These are phyloP conservation scores for Sideroxylon spinosum DNA, from an alignment of 179 eudicot genomes.

Conservation along the genomic window DNA sequence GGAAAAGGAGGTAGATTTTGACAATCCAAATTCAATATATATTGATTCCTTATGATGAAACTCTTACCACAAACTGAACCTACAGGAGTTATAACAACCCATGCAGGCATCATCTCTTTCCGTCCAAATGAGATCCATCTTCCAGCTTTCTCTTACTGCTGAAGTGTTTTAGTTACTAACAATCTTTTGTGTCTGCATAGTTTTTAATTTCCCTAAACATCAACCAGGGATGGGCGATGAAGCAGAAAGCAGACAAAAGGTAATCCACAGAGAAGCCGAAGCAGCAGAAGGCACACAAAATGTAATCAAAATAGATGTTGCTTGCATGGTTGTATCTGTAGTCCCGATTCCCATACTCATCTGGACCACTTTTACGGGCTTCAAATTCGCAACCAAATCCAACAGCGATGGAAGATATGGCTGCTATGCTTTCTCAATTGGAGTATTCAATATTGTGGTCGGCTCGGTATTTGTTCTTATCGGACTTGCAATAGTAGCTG, in stretches of 20 bases:
- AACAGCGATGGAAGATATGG: background rate
- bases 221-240: background rate
- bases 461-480: conserved; percentile 30
- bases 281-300: background rate
- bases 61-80: conserved; percentile 3
- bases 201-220: background rate
- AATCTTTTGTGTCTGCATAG: background rate
- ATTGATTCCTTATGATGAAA: background rate
- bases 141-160: background rate
- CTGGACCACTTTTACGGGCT: conserved; percentile 29
- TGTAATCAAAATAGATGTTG: background rate
- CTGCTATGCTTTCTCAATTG: conserved; percentile 24
- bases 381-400: conserved; percentile 18
- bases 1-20: conserved; percentile 21
- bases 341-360: conserved; percentile 25
- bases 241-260: no score
- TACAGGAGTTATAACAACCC: conserved; percentile 3
- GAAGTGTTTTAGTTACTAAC: no score
- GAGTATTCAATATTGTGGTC: conserved; percentile 30
- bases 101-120: background rate
- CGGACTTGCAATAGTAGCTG: conserved; percentile 28
- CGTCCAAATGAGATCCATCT: background rate
- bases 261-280: background rate
- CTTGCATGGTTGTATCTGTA: conserved; percentile 15
- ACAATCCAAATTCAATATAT: conserved; percentile 5